phyloP scores from a whole-genome alignment of 2,329 filamentous ascomycete genomes.

The Aspergillus unguis region DNA sequence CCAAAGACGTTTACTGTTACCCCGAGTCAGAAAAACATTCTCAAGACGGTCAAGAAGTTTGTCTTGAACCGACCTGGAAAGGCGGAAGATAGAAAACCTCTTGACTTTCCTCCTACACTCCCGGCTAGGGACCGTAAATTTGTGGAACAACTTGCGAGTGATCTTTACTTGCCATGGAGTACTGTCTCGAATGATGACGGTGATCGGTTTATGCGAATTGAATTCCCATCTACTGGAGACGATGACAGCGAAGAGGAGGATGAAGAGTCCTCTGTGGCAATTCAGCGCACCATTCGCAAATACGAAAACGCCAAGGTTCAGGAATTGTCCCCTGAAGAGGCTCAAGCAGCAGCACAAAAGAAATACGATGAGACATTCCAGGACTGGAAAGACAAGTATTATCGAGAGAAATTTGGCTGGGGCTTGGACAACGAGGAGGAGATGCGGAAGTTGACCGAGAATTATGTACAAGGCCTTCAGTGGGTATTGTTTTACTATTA shows the following conservation, averaged over 20 bases:
- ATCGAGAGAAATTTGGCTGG: constrained; percentile 88
- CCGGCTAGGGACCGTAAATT: constrained; percentile 89
- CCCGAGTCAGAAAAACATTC: constrained; percentile 74
- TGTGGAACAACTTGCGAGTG: constrained; percentile 77
- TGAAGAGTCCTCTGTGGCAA: constrained; percentile 77
- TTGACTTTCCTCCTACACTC: constrained; percentile 71
- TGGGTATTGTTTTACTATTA: constrained; percentile 99
- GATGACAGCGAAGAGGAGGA: constrained; percentile 65
- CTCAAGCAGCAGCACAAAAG: constrained; percentile 71
- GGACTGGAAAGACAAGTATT: constrained; percentile 93
- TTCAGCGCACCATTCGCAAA: constrained; percentile 78
- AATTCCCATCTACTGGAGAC: constrained; percentile 54
- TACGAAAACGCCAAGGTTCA: constrained; percentile 88
- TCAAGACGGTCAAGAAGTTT: constrained; percentile 77
- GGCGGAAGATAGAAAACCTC: constrained; percentile 45
- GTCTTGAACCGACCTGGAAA: constrained; percentile 65
- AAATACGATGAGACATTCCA: constrained; percentile 89
- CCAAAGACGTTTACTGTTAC: constrained; percentile 69
- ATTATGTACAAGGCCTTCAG: constrained; percentile 95
- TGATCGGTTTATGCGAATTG: constrained; percentile 63
- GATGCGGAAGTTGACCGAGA: constrained; percentile 79
- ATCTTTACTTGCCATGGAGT: constrained; percentile 63
- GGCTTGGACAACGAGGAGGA: constrained; percentile 74
- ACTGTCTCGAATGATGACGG: constrained; percentile 63
- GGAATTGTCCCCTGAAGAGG: constrained; percentile 74